Percentiles rank a stretch among this genome's conserved stretches.
Evolutionary conservation across 2,329 filamentous ascomycete genomes (phyloP).

Genomic region (Trichoderma sp.): DNA sequence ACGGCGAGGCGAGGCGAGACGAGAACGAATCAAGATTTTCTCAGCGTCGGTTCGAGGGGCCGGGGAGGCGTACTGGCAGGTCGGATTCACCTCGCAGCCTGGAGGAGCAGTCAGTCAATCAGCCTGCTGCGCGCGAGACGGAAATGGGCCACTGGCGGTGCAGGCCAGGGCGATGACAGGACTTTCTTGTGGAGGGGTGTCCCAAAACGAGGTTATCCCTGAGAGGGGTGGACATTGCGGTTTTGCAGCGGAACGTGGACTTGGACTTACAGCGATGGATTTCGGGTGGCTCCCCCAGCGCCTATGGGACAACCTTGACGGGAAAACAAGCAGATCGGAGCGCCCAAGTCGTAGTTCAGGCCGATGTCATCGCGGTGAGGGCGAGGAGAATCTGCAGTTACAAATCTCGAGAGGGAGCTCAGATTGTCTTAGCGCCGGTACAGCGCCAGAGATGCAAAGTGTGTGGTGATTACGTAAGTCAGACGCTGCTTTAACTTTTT

Average conservation of each 20-base stretch:
- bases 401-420: conserved; percentile 23
- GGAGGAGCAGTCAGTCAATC: conserved; percentile 1
- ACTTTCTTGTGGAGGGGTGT: conserved; percentile 22
- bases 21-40: conserved; percentile 1
- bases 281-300: conserved; percentile 15
- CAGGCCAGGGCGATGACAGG: conserved; percentile 8
- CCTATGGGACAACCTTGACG: neutral
- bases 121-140: conserved; percentile 9
- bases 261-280: conserved; percentile 24
- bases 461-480: conserved; percentile 25
- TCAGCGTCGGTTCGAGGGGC: conserved; percentile 2
- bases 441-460: conserved; percentile 24
- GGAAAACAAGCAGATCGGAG: conserved; percentile 6
- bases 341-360: conserved; percentile 23
- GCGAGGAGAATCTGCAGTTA: conserved; percentile 21
- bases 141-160: neutral
- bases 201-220: conserved; percentile 18
- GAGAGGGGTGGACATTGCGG: conserved; percentile 22
- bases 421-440: conserved; percentile 28
- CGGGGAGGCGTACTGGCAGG: neutral
- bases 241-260: conserved; percentile 18
- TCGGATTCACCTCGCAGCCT: conserved; percentile 13
- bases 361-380: conserved; percentile 24
- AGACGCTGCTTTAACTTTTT: neutral
- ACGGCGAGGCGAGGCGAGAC: conserved; percentile 8